Evolutionary conservation across 1,284 basidiomycete genomes (phyloP).

Genomic region (Athelia psychrophila): DNA sequence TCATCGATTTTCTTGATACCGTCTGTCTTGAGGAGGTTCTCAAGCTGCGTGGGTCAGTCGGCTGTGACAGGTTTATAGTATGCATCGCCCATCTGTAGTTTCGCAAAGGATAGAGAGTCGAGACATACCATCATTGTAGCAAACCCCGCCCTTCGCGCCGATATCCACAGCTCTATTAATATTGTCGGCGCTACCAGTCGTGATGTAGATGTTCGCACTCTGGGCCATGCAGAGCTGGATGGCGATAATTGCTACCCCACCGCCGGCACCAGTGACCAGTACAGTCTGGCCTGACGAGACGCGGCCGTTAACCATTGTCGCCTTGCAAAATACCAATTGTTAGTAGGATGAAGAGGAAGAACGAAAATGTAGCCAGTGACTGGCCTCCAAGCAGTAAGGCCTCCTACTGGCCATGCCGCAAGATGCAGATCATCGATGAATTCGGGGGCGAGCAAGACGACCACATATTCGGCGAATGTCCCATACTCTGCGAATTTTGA

Average conservation of each 20-base stretch:
- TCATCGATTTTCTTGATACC: conserved; percentile 44
- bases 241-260: conserved; percentile 79
- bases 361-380: conserved; percentile 3
- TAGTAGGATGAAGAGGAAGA: background rate
- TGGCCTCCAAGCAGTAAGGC: conserved; percentile 82
- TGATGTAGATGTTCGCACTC: conserved; percentile 83
- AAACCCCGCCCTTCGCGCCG: conserved; percentile 75
- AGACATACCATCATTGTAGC: conserved; percentile 65
- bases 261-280: conserved; percentile 79
- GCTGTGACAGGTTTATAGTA: conserved; percentile 32
- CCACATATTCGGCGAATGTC: conserved; percentile 77
- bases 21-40: conserved; percentile 42
- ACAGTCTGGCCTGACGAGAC: conserved; percentile 68
- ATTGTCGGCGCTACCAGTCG: conserved; percentile 71
- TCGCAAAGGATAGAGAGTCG: no score
- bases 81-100: background rate
- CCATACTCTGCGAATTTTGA: conserved; percentile 52
- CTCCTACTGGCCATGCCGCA: conserved; percentile 76
- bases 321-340: conserved; percentile 47
- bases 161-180: conserved; percentile 72
- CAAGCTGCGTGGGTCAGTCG: conserved; percentile 64
- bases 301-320: conserved; percentile 65
- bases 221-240: conserved; percentile 76
- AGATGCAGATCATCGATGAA: conserved; percentile 71
- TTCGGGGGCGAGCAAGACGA: conserved; percentile 64